Conservation (phyloP, 73 alveolate genomes). For the Diophrys sp. region DNA sequence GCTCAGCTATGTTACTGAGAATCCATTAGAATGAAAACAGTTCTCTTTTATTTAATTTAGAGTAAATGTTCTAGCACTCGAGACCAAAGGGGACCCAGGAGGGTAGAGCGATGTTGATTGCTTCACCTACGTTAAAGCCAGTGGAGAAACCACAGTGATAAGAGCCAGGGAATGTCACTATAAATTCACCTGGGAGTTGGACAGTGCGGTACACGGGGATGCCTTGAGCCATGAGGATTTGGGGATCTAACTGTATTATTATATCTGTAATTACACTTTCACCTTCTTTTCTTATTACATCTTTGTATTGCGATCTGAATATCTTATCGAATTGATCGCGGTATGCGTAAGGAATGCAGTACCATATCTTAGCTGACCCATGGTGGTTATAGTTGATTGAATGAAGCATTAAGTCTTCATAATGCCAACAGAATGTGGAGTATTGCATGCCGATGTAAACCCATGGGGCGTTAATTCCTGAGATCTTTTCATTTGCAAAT, state of each 20-base stretch:
- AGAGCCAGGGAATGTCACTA: constrained; percentile 72
- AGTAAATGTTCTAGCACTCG: not conserved
- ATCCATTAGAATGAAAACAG: not conserved
- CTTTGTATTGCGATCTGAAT: constrained; percentile 39
- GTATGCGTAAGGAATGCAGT: constrained; percentile 63
- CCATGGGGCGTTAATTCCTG: constrained; percentile 84
- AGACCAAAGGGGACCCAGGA: constrained; percentile 36
- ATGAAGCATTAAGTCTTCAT: constrained; percentile 70
- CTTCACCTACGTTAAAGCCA: constrained; percentile 80
- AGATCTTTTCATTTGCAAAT: constrained; percentile 60
- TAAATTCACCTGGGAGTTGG: constrained; percentile 72
- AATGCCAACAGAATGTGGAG: constrained; percentile 85
- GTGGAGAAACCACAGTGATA: constrained; percentile 83
- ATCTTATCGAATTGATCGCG: constrained; percentile 64
- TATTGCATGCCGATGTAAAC: constrained; percentile 72
- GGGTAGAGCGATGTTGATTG: constrained; percentile 72
- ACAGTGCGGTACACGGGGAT: constrained; percentile 59
- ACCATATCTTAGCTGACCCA: constrained; percentile 80
- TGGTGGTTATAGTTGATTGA: constrained; percentile 79
- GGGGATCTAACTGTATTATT: constrained; percentile 63
- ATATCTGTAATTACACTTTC: constrained; percentile 65
- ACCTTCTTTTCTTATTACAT: constrained; percentile 51
- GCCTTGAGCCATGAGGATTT: constrained; percentile 38
- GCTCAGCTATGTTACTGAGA: too few relatives aligned
- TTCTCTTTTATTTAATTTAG: not conserved